Evolutionary conservation across 345 rosid species (phyloP).

Genomic region (Gynandropsis gynandra): DNA sequence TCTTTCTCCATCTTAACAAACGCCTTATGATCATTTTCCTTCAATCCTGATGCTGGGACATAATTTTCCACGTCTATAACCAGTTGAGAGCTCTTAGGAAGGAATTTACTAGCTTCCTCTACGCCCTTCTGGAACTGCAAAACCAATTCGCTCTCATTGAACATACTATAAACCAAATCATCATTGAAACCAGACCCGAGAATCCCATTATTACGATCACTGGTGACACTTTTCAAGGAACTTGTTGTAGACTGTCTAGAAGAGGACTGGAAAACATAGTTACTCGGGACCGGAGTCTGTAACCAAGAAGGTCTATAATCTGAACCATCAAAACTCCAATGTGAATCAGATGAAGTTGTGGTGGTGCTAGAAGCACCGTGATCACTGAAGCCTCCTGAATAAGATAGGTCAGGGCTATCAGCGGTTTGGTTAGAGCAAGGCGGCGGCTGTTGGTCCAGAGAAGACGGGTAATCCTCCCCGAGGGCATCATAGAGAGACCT

Average conservation of each 20-base stretch:
- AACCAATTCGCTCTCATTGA: constrained; percentile 26
- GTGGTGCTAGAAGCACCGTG: constrained; percentile 29
- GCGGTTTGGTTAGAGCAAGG: constrained; percentile 2
- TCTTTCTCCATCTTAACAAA: constrained; percentile 19
- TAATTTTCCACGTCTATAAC: constrained; percentile 31
- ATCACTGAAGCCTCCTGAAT: constrained; percentile 39
- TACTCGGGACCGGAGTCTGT: constrained; percentile 30
- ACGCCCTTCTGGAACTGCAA: constrained; percentile 57
- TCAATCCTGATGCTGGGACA: neutral
- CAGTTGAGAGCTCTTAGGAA: constrained; percentile 40
- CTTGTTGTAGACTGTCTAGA: constrained; percentile 22
- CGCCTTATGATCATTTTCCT: neutral
- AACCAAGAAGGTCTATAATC: constrained; percentile 27
- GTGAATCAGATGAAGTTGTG: constrained; percentile 40
- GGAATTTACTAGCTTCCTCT: constrained; percentile 79
- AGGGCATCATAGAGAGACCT: constrained; percentile 59
- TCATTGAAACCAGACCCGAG: constrained; percentile 28
- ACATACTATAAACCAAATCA: constrained; percentile 36
- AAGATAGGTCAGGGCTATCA: constrained; percentile 42
- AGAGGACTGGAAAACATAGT: constrained; percentile 49
- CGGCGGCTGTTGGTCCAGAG: constrained; percentile 23
- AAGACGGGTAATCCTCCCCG: constrained; percentile 48
- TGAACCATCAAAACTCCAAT: constrained; percentile 35
- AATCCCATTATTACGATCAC: constrained; percentile 27
- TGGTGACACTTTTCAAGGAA: constrained; percentile 12